Evolutionary conservation across 1,139 yeast genomes (phyloP).

Genomic region (Yamadazyma spencermartinsiae): DNA sequence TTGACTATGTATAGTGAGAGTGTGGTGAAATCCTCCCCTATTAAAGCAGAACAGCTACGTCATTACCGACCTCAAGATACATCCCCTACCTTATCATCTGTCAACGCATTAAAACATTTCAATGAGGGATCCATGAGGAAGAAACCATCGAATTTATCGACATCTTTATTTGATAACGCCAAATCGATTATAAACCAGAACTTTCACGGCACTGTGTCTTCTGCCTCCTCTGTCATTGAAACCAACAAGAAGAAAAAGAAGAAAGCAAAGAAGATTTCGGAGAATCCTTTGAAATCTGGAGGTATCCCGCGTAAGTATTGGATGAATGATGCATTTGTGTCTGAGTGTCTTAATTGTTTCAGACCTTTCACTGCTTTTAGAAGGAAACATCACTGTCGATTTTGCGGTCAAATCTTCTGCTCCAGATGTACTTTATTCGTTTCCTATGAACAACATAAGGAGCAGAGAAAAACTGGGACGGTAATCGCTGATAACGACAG

Average conservation of each 20-base stretch:
- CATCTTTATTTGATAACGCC: conserved; percentile 42
- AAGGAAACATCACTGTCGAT: conserved; percentile 91
- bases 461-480: conserved; percentile 29
- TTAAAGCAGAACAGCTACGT: conserved; percentile 25
- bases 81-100: conserved; percentile 45
- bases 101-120: conserved; percentile 29
- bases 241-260: conserved; percentile 23
- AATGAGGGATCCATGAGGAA: conserved; percentile 25
- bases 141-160: conserved; percentile 33
- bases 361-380: conserved; percentile 75
- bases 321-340: conserved; percentile 90
- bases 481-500: conserved; percentile 20
- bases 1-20: conserved; percentile 29
- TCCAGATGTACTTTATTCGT: conserved; percentile 79
- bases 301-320: conserved; percentile 71
- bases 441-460: conserved; percentile 68
- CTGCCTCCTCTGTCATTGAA: conserved; percentile 31
- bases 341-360: conserved; percentile 78
- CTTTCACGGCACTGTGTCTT: conserved; percentile 29
- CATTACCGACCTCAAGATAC: conserved; percentile 4
- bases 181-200: conserved; percentile 35
- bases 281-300: conserved; percentile 49
- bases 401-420: conserved; percentile 96
- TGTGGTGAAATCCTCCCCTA: conserved; percentile 32
- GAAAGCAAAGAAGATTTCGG: conserved; percentile 39